Evolutionary conservation across 2,329 filamentous ascomycete species (phyloP).

Genomic region (Parafenestella ontariensis): DNA sequence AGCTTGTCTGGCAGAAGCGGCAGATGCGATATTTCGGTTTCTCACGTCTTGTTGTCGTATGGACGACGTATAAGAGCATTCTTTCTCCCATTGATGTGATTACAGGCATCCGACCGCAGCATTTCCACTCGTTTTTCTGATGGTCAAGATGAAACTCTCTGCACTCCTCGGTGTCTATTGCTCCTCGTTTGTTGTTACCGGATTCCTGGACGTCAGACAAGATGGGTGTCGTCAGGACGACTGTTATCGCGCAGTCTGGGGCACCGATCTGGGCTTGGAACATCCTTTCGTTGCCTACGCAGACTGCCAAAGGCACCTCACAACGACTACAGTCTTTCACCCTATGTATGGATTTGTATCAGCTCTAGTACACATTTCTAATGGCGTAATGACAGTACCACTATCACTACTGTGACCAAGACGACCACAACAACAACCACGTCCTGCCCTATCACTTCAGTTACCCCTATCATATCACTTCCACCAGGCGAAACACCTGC

Average conservation of each 20-base stretch:
- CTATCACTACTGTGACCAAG: conserved; percentile 12
- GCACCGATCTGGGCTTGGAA: conserved; percentile 10
- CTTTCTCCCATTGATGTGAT: background rate
- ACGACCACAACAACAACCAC: conserved; percentile 13
- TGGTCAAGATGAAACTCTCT: conserved; percentile 34
- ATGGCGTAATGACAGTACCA: conserved; percentile 5
- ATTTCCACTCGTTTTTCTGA: conserved; percentile 3
- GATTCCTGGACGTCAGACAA: conserved; percentile 25
- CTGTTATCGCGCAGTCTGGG: conserved; percentile 38
- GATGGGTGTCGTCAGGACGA: conserved; percentile 26
- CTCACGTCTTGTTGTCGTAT: background rate
- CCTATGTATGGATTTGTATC: conserved; percentile 25
- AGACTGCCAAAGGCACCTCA: conserved; percentile 34
- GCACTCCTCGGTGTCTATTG: conserved; percentile 12
- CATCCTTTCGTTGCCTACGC: conserved; percentile 19
- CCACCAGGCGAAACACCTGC: background rate
- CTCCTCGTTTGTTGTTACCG: conserved; percentile 18
- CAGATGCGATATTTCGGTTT: background rate
- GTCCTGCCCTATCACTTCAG: conserved; percentile 10
- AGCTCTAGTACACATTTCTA: background rate
- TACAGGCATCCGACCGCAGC: background rate
- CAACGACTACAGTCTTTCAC: conserved; percentile 31
- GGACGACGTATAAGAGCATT: conserved; percentile 7
- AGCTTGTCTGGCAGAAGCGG: background rate
- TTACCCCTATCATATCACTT: background rate